Conservation (phyloP, 139 green algal species). For the Closterium sp. region DNA sequence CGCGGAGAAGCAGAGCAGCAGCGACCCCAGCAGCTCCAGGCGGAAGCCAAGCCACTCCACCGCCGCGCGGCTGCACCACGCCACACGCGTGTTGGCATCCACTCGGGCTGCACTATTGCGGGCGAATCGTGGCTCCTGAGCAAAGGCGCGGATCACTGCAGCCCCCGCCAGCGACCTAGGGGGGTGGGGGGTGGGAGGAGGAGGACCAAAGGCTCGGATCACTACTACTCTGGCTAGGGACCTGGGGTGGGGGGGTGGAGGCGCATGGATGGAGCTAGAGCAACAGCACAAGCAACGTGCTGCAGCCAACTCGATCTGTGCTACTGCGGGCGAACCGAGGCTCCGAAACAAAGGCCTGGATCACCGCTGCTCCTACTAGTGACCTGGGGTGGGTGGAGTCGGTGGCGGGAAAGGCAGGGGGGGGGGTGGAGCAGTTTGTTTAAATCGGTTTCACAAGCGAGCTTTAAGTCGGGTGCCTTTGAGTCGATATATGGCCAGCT, state of each 20-base stretch:
- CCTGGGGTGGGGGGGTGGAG: not conserved
- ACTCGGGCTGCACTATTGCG: constrained; percentile 13
- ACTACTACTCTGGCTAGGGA: not conserved
- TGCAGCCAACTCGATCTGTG: too few species aligned
- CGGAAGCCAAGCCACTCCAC: constrained; percentile 80
- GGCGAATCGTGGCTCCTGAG: constrained; percentile 4
- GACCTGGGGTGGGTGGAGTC: constrained; percentile 7
- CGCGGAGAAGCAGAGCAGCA: constrained; percentile 41
- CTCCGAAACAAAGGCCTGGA: constrained; percentile 52
- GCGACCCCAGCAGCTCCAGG: constrained; percentile 68
- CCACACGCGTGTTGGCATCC: constrained; percentile 62
- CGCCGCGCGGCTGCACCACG: constrained; percentile 68
- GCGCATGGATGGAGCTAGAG: too few species aligned
- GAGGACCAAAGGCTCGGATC: not conserved
- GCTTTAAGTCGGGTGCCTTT: too few species aligned
- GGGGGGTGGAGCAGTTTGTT: too few species aligned
- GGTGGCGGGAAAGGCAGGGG: not conserved
- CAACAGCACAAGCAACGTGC: too few species aligned
- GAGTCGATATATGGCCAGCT: too few species aligned
- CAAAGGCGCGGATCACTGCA: constrained; percentile 63
- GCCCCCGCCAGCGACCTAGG: constrained; percentile 66
- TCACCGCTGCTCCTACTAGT: constrained; percentile 66
- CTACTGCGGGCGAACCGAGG: too few species aligned
- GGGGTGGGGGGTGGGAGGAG: not conserved
- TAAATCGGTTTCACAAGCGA: too few species aligned